Percentiles rank a stretch among this genome's conserved stretches.
Evolutionary conservation across 805 yeast genomes (phyloP).

Genomic region (Hermanozyma aechmeae): DNA sequence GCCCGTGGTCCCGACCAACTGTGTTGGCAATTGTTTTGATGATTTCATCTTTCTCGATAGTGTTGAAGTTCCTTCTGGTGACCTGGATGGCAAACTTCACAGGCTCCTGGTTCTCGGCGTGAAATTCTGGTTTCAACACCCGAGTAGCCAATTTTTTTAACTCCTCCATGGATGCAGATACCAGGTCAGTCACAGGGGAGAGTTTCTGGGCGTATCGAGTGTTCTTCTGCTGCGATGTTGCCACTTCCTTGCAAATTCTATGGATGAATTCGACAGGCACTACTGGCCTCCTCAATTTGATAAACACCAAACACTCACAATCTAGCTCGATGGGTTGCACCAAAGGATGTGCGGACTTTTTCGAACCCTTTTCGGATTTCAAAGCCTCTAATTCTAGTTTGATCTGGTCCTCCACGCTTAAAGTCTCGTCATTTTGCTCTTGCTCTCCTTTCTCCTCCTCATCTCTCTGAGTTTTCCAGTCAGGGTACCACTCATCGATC

Average conservation of each 20-base stretch:
- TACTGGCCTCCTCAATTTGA: slow-evolving; percentile 71
- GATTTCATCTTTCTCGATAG: slow-evolving; percentile 62
- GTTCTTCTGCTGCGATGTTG: slow-evolving; percentile 40
- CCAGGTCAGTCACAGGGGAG: slow-evolving; percentile 71
- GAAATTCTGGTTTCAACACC: slow-evolving; percentile 65
- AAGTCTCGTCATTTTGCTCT: slow-evolving; percentile 13
- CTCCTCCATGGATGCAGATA: slow-evolving; percentile 63
- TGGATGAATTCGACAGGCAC: slow-evolving; percentile 68
- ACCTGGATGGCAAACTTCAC: slow-evolving; percentile 72
- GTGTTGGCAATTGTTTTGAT: slow-evolving; percentile 62
- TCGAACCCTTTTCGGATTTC: slow-evolving; percentile 33
- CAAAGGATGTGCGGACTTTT: slow-evolving; percentile 17
- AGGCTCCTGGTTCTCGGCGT: slow-evolving; percentile 32
- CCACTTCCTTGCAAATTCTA: slow-evolving; percentile 52
- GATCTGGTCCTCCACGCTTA: slow-evolving; percentile 70
- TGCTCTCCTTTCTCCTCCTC: slow-evolving; percentile 20
- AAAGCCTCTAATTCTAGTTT: slow-evolving; percentile 61
- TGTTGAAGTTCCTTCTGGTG: slow-evolving; percentile 67
- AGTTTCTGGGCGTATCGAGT: slow-evolving; percentile 72
- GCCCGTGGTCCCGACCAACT: slow-evolving; percentile 64
- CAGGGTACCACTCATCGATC: slow-evolving; percentile 23
- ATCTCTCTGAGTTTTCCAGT: slow-evolving; percentile 12
- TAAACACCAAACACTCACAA: slow-evolving; percentile 78
- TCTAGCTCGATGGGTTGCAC: slow-evolving; percentile 55
- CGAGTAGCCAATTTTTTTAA: slow-evolving; percentile 47